phyloP scores from a whole-genome alignment of 208 protist genomes.

The Trypanosoma scelopori region DNA sequence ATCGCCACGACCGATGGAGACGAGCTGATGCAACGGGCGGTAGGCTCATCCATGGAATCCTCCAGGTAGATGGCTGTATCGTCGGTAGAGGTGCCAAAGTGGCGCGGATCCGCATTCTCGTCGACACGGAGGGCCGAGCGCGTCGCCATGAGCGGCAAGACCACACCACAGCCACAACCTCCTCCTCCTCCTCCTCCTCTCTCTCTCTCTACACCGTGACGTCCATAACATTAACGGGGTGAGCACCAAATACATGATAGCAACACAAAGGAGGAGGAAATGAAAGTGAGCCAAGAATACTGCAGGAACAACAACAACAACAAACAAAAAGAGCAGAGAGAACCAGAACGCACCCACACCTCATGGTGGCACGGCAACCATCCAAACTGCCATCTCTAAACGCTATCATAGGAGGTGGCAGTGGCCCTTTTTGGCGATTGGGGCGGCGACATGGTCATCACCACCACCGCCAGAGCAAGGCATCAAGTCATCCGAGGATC shows the following conservation, averaged over 20 bases:
- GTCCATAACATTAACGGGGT: no score
- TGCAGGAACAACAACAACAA: constrained; percentile 11
- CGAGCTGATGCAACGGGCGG: constrained; percentile 66
- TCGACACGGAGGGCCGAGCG: constrained; percentile 12
- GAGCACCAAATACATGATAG: not conserved
- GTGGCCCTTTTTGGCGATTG: not conserved
- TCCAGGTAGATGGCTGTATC: constrained; percentile 83
- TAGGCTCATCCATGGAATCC: constrained; percentile 72
- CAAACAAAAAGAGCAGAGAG: not conserved
- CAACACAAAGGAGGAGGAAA: no score
- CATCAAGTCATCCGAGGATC: not conserved
- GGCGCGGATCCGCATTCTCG: constrained; percentile 39
- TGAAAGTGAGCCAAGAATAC: no score
- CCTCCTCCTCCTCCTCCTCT: no score
- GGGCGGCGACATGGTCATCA: not conserved
- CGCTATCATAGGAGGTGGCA: constrained; percentile 14
- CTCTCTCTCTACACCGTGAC: no score
- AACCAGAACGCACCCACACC: no score
- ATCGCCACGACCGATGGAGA: constrained; percentile 74
- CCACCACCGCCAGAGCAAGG: not conserved
- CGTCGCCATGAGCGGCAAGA: constrained; percentile 11
- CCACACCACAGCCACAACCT: no score
- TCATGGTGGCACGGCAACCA: no score
- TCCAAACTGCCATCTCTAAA: not conserved
- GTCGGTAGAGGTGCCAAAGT: constrained; percentile 68